phyloP scores from a whole-genome alignment of 768 basidiomycete genomes.

The Lepiota brunneoincarnata region DNA sequence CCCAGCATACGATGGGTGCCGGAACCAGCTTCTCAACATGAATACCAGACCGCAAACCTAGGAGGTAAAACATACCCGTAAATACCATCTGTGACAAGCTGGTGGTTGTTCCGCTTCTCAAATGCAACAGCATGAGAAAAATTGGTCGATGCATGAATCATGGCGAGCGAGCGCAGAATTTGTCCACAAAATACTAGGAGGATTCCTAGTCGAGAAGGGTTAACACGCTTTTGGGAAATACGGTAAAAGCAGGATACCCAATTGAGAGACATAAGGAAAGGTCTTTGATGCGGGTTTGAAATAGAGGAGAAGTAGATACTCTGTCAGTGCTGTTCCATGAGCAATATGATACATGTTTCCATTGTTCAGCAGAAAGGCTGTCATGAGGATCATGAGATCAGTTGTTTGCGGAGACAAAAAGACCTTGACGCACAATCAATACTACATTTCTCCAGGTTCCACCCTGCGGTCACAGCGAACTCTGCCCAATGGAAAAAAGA shows the following conservation, averaged over 20 bases:
- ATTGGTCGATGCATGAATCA: conserved; percentile 92
- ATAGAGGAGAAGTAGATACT: conserved; percentile 74
- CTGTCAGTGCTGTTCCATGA: conserved; percentile 70
- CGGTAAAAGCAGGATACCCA: conserved; percentile 41
- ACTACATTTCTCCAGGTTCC: conserved; percentile 90
- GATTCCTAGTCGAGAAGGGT: conserved; percentile 47
- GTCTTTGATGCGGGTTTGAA: conserved; percentile 64
- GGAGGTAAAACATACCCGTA: conserved; percentile 61
- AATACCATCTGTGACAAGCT: conserved; percentile 83
- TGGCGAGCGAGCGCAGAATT: conserved; percentile 79
- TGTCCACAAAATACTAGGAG: conserved; percentile 69
- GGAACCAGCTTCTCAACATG: conserved; percentile 56
- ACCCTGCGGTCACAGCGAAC: conserved; percentile 93
- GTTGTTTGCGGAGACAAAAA: not conserved
- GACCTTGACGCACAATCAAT: conserved; percentile 77
- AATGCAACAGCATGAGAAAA: conserved; percentile 90
- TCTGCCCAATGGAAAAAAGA: conserved; percentile 91
- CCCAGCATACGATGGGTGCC: conserved; percentile 96
- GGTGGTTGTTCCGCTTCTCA: conserved; percentile 69
- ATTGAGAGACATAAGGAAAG: conserved; percentile 49
- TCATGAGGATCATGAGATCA: not conserved
- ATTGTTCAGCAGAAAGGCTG: conserved; percentile 94
- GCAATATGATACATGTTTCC: conserved; percentile 83
- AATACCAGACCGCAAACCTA: not conserved
- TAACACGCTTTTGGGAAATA: not conserved